Conservation (phyloP, 2,329 filamentous ascomycete genomes). For the Stromatinia cepivora region DNA sequence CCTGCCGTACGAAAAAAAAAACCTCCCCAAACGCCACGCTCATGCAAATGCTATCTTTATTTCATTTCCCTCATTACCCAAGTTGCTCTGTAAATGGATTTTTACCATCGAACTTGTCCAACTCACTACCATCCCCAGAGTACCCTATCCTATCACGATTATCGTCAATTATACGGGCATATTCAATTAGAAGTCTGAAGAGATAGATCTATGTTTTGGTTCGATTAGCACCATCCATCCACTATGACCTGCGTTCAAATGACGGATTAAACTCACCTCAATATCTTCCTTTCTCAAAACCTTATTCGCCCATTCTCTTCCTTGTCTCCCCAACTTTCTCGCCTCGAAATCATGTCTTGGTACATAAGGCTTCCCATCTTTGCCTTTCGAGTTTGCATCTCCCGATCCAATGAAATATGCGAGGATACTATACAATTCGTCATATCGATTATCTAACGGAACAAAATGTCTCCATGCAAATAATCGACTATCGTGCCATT, state of each 20-base stretch:
- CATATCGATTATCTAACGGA: constrained; percentile 73
- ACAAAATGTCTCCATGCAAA: constrained; percentile 80
- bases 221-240: constrained; percentile 20
- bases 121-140: constrained; percentile 39
- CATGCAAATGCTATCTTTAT: not conserved
- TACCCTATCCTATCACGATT: constrained; percentile 42
- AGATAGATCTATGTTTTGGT: constrained; percentile 48
- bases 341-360: constrained; percentile 55
- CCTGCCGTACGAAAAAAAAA: not conserved
- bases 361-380: constrained; percentile 46
- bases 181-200: constrained; percentile 69
- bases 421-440: constrained; percentile 71
- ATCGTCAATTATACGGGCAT: constrained; percentile 45
- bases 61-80: constrained; percentile 16
- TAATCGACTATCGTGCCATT: constrained; percentile 77
- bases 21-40: constrained; percentile 5
- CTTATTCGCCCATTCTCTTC: constrained; percentile 69
- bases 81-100: constrained; percentile 29
- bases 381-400: constrained; percentile 50
- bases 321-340: constrained; percentile 62
- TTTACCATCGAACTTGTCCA: constrained; percentile 38
- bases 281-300: constrained; percentile 71
- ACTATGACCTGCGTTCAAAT: not conserved
- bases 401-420: constrained; percentile 70
- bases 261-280: constrained; percentile 55